phyloP scores from a whole-genome alignment of 202 grass and related monocot species.

The Cymbopogon flexuosus region DNA sequence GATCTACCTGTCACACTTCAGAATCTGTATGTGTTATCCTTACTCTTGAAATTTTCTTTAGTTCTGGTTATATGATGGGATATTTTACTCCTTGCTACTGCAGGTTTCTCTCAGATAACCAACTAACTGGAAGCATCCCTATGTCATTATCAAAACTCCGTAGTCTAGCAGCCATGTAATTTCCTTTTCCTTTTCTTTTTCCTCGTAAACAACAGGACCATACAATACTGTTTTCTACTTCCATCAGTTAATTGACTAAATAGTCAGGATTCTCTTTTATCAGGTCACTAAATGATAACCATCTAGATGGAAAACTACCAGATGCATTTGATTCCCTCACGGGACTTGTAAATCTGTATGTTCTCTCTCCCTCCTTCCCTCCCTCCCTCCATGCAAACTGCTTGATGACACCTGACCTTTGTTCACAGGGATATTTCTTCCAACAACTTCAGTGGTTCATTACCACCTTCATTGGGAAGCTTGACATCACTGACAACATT shows the following conservation, averaged over 20 bases:
- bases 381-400: conserved; percentile 12
- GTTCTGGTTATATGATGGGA: conserved; percentile 15
- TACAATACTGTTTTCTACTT: neutral
- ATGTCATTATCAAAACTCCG: conserved; percentile 61
- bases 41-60: conserved; percentile 29
- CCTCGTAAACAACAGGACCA: neutral
- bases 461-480: conserved; percentile 73
- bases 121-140: conserved; percentile 87
- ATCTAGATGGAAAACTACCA: conserved; percentile 67
- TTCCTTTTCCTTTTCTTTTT: neutral
- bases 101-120: conserved; percentile 96
- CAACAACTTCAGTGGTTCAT: conserved; percentile 77
- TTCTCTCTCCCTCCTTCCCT: neutral
- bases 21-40: conserved; percentile 49
- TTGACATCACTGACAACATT: conserved; percentile 80
- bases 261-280: conserved; percentile 17
- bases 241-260: neutral
- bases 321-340: conserved; percentile 71
- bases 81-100: conserved; percentile 26
- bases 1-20: conserved; percentile 66
- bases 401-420: conserved; percentile 23
- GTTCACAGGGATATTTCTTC: conserved; percentile 58
- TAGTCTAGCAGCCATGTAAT: conserved; percentile 75
- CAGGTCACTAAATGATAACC: conserved; percentile 90
- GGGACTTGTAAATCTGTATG: conserved; percentile 84